A percentile compares a stretch with the other conserved stretches of the same genome.
Conservation (phyloP, 345 rosid species). For the Lepidium didymum region DNA sequence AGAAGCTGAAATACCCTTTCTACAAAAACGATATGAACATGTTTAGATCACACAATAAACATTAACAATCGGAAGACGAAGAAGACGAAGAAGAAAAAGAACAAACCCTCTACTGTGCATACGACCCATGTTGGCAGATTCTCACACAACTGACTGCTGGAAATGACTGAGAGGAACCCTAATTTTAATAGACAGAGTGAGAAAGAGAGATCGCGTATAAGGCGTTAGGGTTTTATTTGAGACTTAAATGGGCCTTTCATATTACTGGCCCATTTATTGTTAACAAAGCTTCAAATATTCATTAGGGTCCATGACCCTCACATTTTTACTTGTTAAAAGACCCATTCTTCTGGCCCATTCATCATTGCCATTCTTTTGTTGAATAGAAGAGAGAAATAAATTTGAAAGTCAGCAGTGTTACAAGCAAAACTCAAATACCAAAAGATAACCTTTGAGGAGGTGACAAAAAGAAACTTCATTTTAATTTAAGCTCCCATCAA, state of each 20-base stretch:
- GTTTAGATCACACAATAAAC: neutral
- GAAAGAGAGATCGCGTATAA: neutral
- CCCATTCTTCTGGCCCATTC: too few relatives aligned
- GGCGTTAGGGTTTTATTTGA: constrained; percentile 2
- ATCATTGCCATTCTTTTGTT: too few relatives aligned
- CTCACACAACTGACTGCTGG: constrained; percentile 2
- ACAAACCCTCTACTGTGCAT: constrained; percentile 78
- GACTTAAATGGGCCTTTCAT: neutral
- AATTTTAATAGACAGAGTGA: neutral
- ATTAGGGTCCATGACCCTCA: neutral
- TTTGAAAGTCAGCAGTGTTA: too few relatives aligned
- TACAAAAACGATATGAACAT: constrained; percentile 7
- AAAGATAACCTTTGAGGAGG: neutral
- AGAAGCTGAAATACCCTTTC: constrained; percentile 90
- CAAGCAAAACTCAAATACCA: neutral
- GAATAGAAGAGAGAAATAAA: too few relatives aligned
- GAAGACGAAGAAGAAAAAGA: neutral
- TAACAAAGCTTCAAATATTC: neutral
- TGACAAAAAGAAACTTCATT: neutral
- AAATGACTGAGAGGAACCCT: neutral
- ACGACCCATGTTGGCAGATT: constrained; percentile 59
- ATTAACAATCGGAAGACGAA: neutral
- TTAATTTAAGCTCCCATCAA: neutral
- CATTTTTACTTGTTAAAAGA: neutral
- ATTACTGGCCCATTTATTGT: neutral